Base-by-base conservation (phyloP, 2,329 filamentous ascomycete species). In the Cladosporium sp. region DNA sequence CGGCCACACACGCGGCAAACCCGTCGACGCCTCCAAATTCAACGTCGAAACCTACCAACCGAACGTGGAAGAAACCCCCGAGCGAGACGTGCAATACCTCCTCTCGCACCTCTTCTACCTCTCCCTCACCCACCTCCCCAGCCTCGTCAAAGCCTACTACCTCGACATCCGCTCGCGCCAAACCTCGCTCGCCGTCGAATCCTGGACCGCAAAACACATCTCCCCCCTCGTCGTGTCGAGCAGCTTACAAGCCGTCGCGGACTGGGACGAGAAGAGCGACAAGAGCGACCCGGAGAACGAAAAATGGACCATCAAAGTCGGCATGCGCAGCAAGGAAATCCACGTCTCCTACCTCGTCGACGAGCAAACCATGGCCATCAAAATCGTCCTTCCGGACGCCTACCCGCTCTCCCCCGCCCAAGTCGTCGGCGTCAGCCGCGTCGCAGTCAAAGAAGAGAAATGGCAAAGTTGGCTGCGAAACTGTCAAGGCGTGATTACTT, bases 401-500 rank as follows among this genome's bases (percentile, higher is more conserved):
- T 98, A 94, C 62, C 93, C 93, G 0, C 79, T 98, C 7, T 83
- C 89, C 19, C 78, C 80, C 1, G 88, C 94, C 1, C 75, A 80
- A 7, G 90, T 97, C 1, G 75, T 83, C 3, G 84, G 89, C 7
- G 73, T 91, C 16, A 88, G 86, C 59, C 84, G 92, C 11, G 89
- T 97, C 2, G 89, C 88, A 0, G 88, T 96, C 20, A 85, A 84
- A 53, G 91, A 97, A 63, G 84, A 84, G 67, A 95, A 93, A 65
- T 98, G 93, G 92, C 84, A 89, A 68, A 85, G 79, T 54, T 96
- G 92, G 91, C 77, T 96, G 54, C 78, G 88, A 62, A 89, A 84
- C 7, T 92, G 88, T 3, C 88, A 96, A 59, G 91, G 89, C 4
- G 89, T 93, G 38, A 96, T 98, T 60, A 92, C 88, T 36, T 95